Evolutionary conservation across 352 stramenopile genomes (phyloP), one percentile per base, ranked within the genome.

Genomic region (Phytophthora meadii): DNA sequence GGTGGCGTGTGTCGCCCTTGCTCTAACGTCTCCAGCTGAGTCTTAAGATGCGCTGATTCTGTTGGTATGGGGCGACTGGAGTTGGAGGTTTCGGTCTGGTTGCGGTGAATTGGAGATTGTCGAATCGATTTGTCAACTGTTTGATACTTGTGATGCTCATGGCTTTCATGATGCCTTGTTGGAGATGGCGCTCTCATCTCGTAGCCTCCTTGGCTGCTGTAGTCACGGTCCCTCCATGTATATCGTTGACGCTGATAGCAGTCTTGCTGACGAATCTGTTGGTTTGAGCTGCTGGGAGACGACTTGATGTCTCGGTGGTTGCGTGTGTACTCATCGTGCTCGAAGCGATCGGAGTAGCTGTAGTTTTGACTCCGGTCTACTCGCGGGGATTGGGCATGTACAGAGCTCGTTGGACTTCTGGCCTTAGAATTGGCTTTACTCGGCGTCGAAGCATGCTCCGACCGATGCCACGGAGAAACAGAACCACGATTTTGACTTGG

Each of bases 401-500:
- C 48, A 27, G 50, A 32, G 30, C 36, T 68, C 9, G 50, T 25
- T 28, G 19, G 48, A 17, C 56, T 71, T 71, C 41, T 65, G 2
- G 27, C 11, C 42, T 34, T 57, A 25, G 49, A 36, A 39, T 28
- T 53, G 10, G 34, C 24, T 44, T 71, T 66, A 22, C 32, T 49
- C 14, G 50, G 34, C 10, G 58, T 45, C 15, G 50, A 24, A 28
- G 24, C n/a, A 50, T 59, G 24, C 27, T 72, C 51, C 14, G 64
- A 47, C 8, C 32, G 57, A 66, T 60, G 28, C 65, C 65, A 72
- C 12, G 65, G 51, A 2, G 58, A 64, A 22, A 56, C 37, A 32
- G 34, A 41, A 40, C 10, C 25, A 9, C 65, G 58, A 37, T 14
- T 59, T 41, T 58, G 51, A 42, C 19, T 61, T 4, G 32, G 14